Evolutionary conservation across 306 rosid genomes (phyloP).

Genomic region (Ceratonia siliqua): DNA sequence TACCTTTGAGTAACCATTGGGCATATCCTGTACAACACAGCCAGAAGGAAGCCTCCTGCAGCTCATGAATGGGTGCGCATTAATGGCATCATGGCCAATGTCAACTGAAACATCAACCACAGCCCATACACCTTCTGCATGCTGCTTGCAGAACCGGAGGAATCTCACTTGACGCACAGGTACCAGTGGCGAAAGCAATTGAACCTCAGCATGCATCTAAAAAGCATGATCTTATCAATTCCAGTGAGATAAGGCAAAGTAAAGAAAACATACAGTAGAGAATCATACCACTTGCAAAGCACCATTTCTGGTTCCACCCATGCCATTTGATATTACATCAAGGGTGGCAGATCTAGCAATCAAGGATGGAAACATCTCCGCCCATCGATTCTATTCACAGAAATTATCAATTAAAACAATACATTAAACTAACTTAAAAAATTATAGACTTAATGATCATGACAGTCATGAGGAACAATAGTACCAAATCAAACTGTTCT

Average conservation of each 20-base stretch:
- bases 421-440: background rate
- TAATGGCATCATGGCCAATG: conserved; percentile 40
- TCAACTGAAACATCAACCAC: conserved; percentile 79
- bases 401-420: conserved; percentile 24
- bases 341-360: conserved; percentile 62
- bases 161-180: conserved; percentile 67
- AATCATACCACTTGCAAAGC: conserved; percentile 67
- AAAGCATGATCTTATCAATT: conserved; percentile 22
- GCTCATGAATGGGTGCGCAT: conserved; percentile 32
- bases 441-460: conserved; percentile 13
- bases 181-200: conserved; percentile 78
- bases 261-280: background rate
- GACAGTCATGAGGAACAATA: background rate
- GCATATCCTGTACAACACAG: conserved; percentile 73
- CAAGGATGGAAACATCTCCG: conserved; percentile 67
- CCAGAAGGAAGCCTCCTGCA: conserved; percentile 92
- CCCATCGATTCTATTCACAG: conserved; percentile 70
- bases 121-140: conserved; percentile 75
- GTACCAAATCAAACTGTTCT: background rate
- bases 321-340: conserved; percentile 56
- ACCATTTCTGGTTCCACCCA: conserved; percentile 66
- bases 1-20: conserved; percentile 79
- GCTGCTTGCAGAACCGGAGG: conserved; percentile 86
- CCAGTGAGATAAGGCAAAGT: background rate
- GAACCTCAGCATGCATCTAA: conserved; percentile 85